phyloP scores from a whole-genome alignment of 1,284 basidiomycete species.

The Boletus smithii region DNA sequence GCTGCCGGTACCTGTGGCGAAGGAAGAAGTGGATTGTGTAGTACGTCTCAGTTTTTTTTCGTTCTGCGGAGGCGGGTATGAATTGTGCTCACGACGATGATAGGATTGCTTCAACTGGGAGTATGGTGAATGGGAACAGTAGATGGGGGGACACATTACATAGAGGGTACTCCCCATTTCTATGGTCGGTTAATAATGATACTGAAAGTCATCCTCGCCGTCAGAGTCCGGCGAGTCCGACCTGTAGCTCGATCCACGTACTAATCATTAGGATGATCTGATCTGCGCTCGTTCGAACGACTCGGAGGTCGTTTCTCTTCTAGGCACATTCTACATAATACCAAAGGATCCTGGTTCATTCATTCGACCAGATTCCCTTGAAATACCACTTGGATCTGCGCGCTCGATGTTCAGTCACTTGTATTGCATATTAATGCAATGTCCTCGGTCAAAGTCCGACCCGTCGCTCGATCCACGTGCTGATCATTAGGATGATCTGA shows the following conservation, averaged over 20 bases:
- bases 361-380: too few species aligned
- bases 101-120: conserved; percentile 72
- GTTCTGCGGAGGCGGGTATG: background rate
- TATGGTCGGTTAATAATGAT: background rate
- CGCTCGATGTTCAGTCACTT: too few species aligned
- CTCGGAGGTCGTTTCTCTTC: background rate
- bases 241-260: background rate
- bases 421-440: too few species aligned
- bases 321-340: background rate
- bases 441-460: too few species aligned
- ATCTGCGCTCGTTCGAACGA: too few species aligned
- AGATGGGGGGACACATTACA: background rate
- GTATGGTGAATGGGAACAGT: conserved; percentile 41
- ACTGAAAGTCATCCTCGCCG: background rate
- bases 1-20: conserved; percentile 42
- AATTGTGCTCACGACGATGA: background rate
- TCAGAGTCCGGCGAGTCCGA: background rate
- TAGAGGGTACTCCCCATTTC: background rate
- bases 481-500: background rate
- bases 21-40: conserved; percentile 41
- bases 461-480: too few species aligned
- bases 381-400: too few species aligned
- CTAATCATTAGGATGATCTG: background rate
- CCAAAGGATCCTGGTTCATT: too few species aligned
- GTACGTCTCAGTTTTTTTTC: conserved; percentile 18